phyloP scores from a whole-genome alignment of 2,329 filamentous ascomycete genomes.

The Ustulina deusta region DNA sequence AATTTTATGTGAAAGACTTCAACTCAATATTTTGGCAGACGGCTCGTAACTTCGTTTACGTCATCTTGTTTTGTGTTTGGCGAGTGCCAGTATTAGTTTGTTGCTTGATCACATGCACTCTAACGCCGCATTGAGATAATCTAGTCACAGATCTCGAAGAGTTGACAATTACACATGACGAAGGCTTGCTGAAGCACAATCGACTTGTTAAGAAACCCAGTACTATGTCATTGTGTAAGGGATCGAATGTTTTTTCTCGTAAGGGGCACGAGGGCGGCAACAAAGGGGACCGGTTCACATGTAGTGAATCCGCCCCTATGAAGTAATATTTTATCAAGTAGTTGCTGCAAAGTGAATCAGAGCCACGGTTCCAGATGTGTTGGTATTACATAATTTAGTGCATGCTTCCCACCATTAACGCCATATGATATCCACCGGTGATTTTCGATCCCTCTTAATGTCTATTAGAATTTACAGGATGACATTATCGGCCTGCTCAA shows the following conservation, averaged over 20 bases:
- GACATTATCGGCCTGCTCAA: constrained; percentile 72
- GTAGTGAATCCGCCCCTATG: background rate
- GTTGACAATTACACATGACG: background rate
- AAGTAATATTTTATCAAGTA: constrained; percentile 7
- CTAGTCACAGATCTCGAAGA: background rate
- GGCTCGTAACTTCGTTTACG: background rate
- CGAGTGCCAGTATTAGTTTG: background rate
- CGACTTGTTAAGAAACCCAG: background rate
- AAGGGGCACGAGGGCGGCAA: background rate
- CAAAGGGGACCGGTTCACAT: background rate
- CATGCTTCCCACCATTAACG: constrained; percentile 30
- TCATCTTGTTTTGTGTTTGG: background rate
- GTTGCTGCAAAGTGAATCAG: background rate
- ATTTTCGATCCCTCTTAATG: constrained; percentile 12
- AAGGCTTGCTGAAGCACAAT: background rate
- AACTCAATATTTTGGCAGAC: too few relatives aligned
- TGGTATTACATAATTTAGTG: constrained; percentile 30
- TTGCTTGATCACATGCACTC: background rate
- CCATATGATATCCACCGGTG: constrained; percentile 22
- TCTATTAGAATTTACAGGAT: constrained; percentile 53
- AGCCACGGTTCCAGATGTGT: background rate
- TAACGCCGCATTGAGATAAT: background rate
- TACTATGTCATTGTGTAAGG: background rate
- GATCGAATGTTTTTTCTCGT: background rate
- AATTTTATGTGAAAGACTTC: too few relatives aligned